These are phyloP conservation scores for Taphrina pruni DNA, from an alignment of 1,139 yeast genomes.

Conservation along the genomic window DNA sequence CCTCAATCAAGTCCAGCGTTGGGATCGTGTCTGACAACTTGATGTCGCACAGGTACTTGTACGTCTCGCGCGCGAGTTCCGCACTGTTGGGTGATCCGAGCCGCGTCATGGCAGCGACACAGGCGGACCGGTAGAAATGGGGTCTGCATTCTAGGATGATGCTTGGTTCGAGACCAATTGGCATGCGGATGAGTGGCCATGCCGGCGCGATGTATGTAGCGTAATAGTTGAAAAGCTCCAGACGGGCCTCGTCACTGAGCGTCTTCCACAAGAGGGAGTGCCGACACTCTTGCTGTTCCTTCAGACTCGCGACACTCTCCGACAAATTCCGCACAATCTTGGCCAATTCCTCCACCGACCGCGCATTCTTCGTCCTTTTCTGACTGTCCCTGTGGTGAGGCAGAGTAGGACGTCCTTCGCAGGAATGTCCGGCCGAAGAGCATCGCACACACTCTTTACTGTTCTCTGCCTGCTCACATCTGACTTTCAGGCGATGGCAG, in stretches of 20 bases:
- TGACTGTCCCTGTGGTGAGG: background rate
- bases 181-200: slow-evolving; percentile 3
- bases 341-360: slow-evolving; percentile 21
- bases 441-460: slow-evolving; percentile 5
- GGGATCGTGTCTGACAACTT: slow-evolving; percentile 1
- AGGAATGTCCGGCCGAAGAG: slow-evolving; percentile 1
- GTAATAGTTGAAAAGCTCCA: background rate
- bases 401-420: background rate
- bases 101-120: slow-evolving; percentile 1
- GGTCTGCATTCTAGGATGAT: slow-evolving; percentile 4
- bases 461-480: slow-evolving; percentile 12
- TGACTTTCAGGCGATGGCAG: slow-evolving; percentile 10
- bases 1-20: background rate
- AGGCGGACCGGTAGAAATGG: background rate
- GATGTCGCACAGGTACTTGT: slow-evolving; percentile 16
- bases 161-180: background rate
- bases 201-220: slow-evolving; percentile 5
- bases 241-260: background rate
- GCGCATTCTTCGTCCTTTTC: background rate
- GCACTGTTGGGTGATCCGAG: background rate
- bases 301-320: slow-evolving; percentile 16
- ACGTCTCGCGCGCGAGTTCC: slow-evolving; percentile 1
- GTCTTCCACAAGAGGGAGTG: slow-evolving; percentile 7
- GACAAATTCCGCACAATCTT: slow-evolving; percentile 7
- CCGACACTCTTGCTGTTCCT: slow-evolving; percentile 17